Percentiles rank a stretch among this genome's conserved stretches.
phyloP scores from a whole-genome alignment of 768 basidiomycete genomes.

The Trametes cinnabarina region DNA sequence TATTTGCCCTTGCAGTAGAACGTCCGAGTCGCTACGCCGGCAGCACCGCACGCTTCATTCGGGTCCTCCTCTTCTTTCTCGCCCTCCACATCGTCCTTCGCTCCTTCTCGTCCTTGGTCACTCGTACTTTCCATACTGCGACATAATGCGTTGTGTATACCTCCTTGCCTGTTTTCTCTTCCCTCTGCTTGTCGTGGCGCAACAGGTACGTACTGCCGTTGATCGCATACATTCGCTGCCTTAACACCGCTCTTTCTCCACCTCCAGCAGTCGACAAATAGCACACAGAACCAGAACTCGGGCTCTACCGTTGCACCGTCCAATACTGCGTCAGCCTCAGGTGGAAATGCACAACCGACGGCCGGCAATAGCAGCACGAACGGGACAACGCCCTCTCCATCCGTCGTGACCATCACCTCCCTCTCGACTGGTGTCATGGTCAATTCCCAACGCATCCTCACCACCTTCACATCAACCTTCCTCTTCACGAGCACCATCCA shows the following conservation, averaged over 20 bases:
- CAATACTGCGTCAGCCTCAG: neutral
- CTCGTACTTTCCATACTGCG: neutral
- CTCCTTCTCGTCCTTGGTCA: neutral
- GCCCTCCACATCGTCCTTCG: neutral
- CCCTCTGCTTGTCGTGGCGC: constrained; percentile 42
- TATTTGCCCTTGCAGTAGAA: neutral
- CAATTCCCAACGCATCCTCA: constrained; percentile 39
- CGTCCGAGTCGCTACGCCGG: constrained; percentile 3
- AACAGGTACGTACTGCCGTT: constrained; percentile 27
- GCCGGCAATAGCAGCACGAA: constrained; percentile 18
- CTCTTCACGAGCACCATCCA: constrained; percentile 47
- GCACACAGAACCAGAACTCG: neutral
- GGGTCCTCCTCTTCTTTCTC: neutral
- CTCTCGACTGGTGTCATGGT: constrained; percentile 38
- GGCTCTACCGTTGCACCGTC: neutral
- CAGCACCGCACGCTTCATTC: neutral
- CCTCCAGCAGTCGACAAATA: constrained; percentile 1
- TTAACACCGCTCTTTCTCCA: constrained; percentile 21
- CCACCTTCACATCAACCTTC: constrained; percentile 37
- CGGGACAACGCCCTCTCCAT: constrained; percentile 26
- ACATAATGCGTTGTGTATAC: constrained; percentile 14
- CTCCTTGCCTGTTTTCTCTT: constrained; percentile 32
- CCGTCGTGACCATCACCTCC: constrained; percentile 16
- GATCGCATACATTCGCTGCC: neutral
- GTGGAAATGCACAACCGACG: neutral